These are phyloP conservation scores for Penicillium polonicum DNA, from an alignment of 2,329 filamentous ascomycete species.

Conservation along the genomic window DNA sequence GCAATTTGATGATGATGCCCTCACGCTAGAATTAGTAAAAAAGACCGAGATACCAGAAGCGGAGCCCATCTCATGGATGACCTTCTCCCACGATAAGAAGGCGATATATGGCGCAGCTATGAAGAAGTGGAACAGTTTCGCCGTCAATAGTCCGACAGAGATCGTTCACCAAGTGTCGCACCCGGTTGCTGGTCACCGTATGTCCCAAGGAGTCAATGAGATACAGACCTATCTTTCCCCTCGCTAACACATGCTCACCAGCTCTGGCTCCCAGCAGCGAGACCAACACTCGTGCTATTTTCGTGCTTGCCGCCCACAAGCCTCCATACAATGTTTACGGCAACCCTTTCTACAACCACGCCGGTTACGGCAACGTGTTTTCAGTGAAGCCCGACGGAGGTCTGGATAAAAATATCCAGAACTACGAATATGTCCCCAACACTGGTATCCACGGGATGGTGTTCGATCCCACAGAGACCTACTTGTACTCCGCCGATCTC, in stretches of 20 bases:
- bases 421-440: constrained; percentile 46
- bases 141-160: constrained; percentile 70
- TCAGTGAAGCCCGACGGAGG: constrained; percentile 45
- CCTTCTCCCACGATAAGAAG: constrained; percentile 80
- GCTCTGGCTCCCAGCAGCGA: constrained; percentile 66
- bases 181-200: constrained; percentile 73
- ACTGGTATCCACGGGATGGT: constrained; percentile 52
- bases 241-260: constrained; percentile 34
- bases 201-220: constrained; percentile 2
- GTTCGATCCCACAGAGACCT: constrained; percentile 46
- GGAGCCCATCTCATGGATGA: constrained; percentile 92
- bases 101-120: constrained; percentile 86
- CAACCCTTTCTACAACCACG: constrained; percentile 86
- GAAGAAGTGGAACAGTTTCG: constrained; percentile 89
- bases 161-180: constrained; percentile 74
- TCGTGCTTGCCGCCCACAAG: constrained; percentile 75
- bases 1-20: constrained; percentile 77
- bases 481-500: constrained; percentile 52
- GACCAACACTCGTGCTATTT: constrained; percentile 85
- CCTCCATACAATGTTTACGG: constrained; percentile 81
- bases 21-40: constrained; percentile 73
- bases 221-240: not conserved
- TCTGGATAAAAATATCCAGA: constrained; percentile 45
- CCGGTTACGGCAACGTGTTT: constrained; percentile 73
- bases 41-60: constrained; percentile 77